Conservation (phyloP, 2,329 filamentous ascomycete species). For the Paecilomyces sp. region DNA sequence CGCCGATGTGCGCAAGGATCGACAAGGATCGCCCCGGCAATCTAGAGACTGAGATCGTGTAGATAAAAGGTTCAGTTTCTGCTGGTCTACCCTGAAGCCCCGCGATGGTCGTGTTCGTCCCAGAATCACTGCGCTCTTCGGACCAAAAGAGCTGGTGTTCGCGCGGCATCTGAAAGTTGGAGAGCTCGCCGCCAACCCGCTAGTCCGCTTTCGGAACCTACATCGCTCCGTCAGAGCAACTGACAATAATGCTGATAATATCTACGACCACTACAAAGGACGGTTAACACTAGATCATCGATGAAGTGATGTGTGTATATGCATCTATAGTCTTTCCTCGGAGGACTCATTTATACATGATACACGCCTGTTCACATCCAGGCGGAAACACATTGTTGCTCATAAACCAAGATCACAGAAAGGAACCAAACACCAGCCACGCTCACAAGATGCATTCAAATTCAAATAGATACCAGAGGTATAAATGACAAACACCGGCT, state of each 20-base stretch:
- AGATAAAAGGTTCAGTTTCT: background rate
- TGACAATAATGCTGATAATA: no score
- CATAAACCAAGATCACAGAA: background rate
- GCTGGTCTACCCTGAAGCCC: background rate
- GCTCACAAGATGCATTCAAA: background rate
- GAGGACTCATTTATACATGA: background rate
- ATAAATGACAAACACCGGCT: background rate
- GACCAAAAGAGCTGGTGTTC: background rate
- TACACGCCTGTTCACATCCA: background rate
- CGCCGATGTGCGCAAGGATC: background rate
- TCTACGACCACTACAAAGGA: background rate
- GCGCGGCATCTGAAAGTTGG: background rate
- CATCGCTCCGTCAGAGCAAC: background rate
- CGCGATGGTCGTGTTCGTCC: background rate
- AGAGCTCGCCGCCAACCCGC: background rate
- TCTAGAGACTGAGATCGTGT: background rate
- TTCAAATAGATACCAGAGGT: background rate
- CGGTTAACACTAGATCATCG: background rate
- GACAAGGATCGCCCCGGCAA: background rate
- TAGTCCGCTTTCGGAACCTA: background rate
- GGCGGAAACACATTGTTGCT: background rate
- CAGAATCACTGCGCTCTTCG: background rate
- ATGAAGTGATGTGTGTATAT: background rate
- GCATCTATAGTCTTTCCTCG: background rate
- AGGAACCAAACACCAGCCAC: background rate